Percentiles rank a stretch among this genome's conserved stretches.
These are phyloP conservation scores for Microbotryum lychnidis-dioicae DNA, from an alignment of 1,284 basidiomycete species.

Conservation along the genomic window DNA sequence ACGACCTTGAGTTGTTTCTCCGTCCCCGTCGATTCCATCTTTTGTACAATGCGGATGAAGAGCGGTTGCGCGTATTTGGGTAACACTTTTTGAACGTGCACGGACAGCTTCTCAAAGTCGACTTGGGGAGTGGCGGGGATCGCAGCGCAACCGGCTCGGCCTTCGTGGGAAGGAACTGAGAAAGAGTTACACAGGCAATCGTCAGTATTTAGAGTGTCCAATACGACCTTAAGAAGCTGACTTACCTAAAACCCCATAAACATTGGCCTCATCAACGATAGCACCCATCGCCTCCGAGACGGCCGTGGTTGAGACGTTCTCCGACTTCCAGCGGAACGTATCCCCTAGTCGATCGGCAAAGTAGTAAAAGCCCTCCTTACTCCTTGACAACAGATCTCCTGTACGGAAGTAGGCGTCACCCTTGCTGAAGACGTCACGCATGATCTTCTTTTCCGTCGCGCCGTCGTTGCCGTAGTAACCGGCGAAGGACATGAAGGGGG, in stretches of 20 bases:
- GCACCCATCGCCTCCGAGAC: constrained; percentile 37
- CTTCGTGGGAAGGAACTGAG: constrained; percentile 38
- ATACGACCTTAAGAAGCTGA: background rate
- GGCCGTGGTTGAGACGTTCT: constrained; percentile 40
- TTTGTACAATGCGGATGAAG: constrained; percentile 37
- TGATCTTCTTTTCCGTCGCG: constrained; percentile 39
- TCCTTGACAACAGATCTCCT: constrained; percentile 38
- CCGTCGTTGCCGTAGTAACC: constrained; percentile 25
- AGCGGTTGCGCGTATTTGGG: constrained; percentile 41
- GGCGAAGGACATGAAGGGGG: constrained; percentile 18
- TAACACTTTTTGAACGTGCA: constrained; percentile 33
- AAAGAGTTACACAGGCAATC: too few species aligned
- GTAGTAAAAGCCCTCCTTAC: constrained; percentile 37
- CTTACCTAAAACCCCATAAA: constrained; percentile 38
- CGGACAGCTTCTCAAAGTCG: constrained; percentile 34
- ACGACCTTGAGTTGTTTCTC: constrained; percentile 39
- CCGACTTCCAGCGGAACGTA: constrained; percentile 38
- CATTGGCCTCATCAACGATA: constrained; percentile 38
- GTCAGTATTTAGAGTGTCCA: too few species aligned
- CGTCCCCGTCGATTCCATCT: constrained; percentile 37
- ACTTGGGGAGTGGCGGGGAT: constrained; percentile 33
- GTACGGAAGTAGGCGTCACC: constrained; percentile 39
- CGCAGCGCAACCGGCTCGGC: constrained; percentile 40
- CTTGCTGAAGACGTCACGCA: constrained; percentile 37
- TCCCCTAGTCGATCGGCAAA: constrained; percentile 35